Evolutionary conservation across 805 yeast species (phyloP), one percentile per base, ranked within the genome.

Genomic region (Wickerhamomyces queroliae): DNA sequence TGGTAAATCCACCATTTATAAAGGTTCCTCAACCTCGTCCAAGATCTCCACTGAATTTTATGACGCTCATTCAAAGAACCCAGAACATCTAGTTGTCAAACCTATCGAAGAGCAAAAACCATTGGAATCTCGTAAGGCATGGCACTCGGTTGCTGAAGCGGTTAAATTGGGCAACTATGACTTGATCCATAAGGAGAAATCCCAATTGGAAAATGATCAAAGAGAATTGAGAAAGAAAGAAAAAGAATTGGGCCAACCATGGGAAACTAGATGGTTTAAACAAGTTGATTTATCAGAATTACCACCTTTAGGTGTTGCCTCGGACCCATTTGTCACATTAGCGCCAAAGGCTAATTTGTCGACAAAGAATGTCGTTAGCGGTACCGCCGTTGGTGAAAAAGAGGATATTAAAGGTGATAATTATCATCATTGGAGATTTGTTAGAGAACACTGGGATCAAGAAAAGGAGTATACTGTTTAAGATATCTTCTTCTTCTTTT

Each of bases 131-230:
- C 82, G 96, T 66, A 77, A 69, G 52, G 97, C 97, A 12, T 91
- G 99, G 99, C 53, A 59, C 37, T 75, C 80, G 48, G 98, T 93
- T 20, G 95, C 97, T 0, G 86, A 72, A 9, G 98, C 98, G 13
- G 83, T 89, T 52, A 76, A 72, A 42, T 62, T 65, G 18, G 85
- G 91, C 33, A 83, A 89, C 59, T 87, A 75, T 63, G 86, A 84
- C 50, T 62, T 72, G 47, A 89, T 91, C 49, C 80, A 81, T 56
- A 66, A 69, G 47, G 85, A 83, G 54, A 91, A 91, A 68, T 68
- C 89, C 13, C 64, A 68, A 56, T 73, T 93, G 49, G 99, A 91
- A 67, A 83, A 85, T 54, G 74, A 69, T 19, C 97, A 91, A 68
- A 80, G 99, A 58, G 89, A 78, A 34, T 57, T 83, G 62, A 78